Base-by-base conservation (phyloP, 2,329 filamentous ascomycete genomes). In the Alternaria ethzedia region DNA sequence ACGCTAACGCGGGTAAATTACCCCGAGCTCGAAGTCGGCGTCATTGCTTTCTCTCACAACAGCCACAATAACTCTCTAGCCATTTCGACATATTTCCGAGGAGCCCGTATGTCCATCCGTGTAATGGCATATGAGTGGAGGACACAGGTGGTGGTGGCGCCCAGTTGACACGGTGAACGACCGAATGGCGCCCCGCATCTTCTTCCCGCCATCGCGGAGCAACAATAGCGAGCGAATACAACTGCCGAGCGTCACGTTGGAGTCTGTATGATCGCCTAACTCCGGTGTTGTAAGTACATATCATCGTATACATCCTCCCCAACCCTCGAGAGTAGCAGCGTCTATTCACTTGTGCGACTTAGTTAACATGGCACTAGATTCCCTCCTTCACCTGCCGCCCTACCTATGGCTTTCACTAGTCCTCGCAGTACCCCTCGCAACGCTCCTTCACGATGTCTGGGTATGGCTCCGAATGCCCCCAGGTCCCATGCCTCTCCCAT, bases 401-500 rank as follows among this genome's bases (percentile, higher is more conserved):
- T 74, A 70, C 55, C 46, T 70, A n/a, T 76, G 70, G 74, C 61
- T 75, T 20, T 76, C 70, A 20, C 61, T 77, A 36, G 15, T 78
- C 41, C 45, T 79, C 21, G 66, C 65, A 5, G 51, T 74, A n/a
- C 73, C 74, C n/a, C 59, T 67, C 17, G 46, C 71, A 49, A 70
- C 70, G 3, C 66, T 78, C 46, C 54, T 76, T 44, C 70, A 65
- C 60, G 74, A 78, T 70, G 61, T 71, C 56, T 76, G 70, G 70
- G 20, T 72, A 60, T 77, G 73, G 74, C 43, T 66, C 11, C 65
- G 80, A 51, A 82, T 85, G 79, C 83, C 83, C 17, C 83, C 83
- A 6, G 83, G 84, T 7, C 83, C 83, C 2, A 78, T 70, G 3
- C 82, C 83, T 2, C 73, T 84, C 7, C 83, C 83, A 3, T 83